phyloP scores from a whole-genome alignment of 108 stramenopile genomes.

The Fragilaria radians region DNA sequence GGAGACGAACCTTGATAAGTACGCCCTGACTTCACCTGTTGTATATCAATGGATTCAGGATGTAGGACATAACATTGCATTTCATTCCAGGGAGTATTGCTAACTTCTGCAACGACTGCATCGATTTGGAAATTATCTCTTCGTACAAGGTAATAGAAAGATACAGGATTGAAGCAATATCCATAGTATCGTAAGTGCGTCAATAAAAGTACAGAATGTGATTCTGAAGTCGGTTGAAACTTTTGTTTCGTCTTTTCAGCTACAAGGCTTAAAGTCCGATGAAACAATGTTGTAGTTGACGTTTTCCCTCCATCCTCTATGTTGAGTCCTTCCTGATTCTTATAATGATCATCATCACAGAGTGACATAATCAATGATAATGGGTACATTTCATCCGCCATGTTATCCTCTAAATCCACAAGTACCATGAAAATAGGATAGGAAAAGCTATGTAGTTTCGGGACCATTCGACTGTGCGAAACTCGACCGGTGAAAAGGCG shows the following conservation, averaged over 20 bases:
- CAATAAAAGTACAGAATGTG: slow-evolving; percentile 44
- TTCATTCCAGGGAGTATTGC: slow-evolving; percentile 96
- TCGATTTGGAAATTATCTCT: slow-evolving; percentile 23
- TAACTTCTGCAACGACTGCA: slow-evolving; percentile 85
- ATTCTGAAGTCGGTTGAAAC: slow-evolving; percentile 23
- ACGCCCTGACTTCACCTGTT: neutral
- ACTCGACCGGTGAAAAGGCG: slow-evolving; percentile 36
- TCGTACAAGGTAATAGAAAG: slow-evolving; percentile 66
- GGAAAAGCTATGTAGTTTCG: slow-evolving; percentile 59
- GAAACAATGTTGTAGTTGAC: slow-evolving; percentile 21
- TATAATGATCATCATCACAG: slow-evolving; percentile 56
- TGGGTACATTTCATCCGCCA: slow-evolving; percentile 38
- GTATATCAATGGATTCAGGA: slow-evolving; percentile 53
- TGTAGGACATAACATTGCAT: slow-evolving; percentile 88
- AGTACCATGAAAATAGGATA: slow-evolving; percentile 85
- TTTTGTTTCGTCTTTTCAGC: slow-evolving; percentile 44
- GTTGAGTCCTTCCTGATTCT: slow-evolving; percentile 69
- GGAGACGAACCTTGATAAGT: neutral
- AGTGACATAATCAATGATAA: slow-evolving; percentile 44
- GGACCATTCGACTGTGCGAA: slow-evolving; percentile 63
- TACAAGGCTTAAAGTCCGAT: slow-evolving; percentile 44
- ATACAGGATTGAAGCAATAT: slow-evolving; percentile 90
- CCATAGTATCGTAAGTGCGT: slow-evolving; percentile 78
- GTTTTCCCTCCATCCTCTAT: neutral
- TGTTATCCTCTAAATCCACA: slow-evolving; percentile 71